Evolutionary conservation across 352 stramenopile genomes (phyloP), one percentile per base, ranked within the genome.

Genomic region (Pythium insidiosum): DNA sequence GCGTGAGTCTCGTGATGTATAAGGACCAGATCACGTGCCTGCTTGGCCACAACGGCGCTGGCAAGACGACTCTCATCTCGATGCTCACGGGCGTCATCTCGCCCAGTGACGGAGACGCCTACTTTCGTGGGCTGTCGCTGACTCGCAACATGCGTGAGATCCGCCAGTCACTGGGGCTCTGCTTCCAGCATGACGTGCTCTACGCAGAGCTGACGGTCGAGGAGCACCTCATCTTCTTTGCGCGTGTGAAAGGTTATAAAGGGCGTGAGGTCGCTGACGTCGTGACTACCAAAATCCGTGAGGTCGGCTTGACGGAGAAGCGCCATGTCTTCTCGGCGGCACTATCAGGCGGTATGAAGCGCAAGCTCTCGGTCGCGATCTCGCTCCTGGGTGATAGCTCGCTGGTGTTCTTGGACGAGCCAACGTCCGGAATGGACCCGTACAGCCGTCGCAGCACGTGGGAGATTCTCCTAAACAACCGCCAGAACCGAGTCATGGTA

Each of bases 351-450:
- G 91, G 91, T 13, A 96, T 95, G 73, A 91, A 95, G 53, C 68
- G 90, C 18, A 91, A 94, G 37, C 66, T 97, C 5, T 92, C 67
- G 5, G 78, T 97, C 26, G 88, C 80, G 5, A 76, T 96, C 31
- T 74, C 73, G n/a, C 58, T 96, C 18, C 60, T 97, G 24, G 86
- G 66, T 53, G 50, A 89, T 56, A 88, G 65, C 86, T 66, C 55
- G 45, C 34, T 94, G 13, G 67, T 88, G 37, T 84, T 93, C 25
- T 54, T 95, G 39, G 83, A 96, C 47, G 85, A 97, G 47, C 91
- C 90, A 4, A 98, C 90, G 6, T 80, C 53, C 28, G 91, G 93
- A 6, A 97, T 98, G 88, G 95, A 98, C 46, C 89, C 94, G 15
- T 98, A 96, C 59, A 82, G 57, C 42, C 69, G 94, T 33, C 69